Evolutionary conservation across 768 basidiomycete species (phyloP), one percentile per base, ranked within the genome.

Genomic region (Lyophyllum shimeji): DNA sequence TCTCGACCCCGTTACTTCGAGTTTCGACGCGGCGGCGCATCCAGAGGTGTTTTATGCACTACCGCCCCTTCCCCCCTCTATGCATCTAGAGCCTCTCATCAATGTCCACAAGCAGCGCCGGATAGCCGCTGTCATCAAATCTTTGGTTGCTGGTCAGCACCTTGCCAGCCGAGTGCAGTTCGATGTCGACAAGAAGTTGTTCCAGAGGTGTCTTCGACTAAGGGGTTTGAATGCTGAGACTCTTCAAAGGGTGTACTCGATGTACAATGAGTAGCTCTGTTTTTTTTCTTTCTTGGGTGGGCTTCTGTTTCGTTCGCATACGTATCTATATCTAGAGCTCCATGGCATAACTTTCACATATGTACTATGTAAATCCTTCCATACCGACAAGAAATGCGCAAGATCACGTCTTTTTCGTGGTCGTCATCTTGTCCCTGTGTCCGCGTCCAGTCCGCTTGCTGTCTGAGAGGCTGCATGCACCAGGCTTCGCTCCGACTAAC

Each of bases 31-130:
- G 7, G 89, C 85, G 1, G 80, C 85, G 27, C 85, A 87, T 60
- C 89, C 91, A 0, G 89, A 92, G 57, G 89, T 93, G 24, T 94
- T 94, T 69, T 77, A 84, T 0, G 77, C 85, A 12, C 79, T 94
- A 6, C 78, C 84, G 2, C 81, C 86, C 7, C 81, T 93, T 3
- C 92, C 91, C 0, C 66, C 83, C 1, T 81, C 82, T n/a, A 90
- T 93, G 77, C 83, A 86, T 58, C 80, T 94, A 25, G 90, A 93
- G 63, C 90, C 92, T 3, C 71, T 94, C 55, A 90, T 94, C 72
- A 94, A 93, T 66, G 87, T 94, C 6, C 90, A 93, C 70, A 93
- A 94, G 70, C 92, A 94, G 66, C 83, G 92, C 33, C 72, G 87
- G 61, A 89, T 91, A 50, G 90, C 92, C 9, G 82, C 81, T 15